Conservation (phyloP, 257 asterid genomes). For the Solanum ahanhuiri region DNA sequence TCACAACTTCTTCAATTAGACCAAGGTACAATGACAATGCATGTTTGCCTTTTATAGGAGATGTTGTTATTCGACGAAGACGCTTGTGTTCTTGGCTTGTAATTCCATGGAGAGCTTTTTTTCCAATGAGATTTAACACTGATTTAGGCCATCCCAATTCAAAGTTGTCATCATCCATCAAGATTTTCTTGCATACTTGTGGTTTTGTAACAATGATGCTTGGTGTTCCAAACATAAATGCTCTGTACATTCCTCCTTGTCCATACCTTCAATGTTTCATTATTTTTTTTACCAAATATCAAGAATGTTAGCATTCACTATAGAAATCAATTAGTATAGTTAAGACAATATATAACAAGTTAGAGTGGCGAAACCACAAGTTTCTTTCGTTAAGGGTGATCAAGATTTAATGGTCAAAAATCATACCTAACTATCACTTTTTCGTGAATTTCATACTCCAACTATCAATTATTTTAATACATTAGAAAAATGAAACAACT, state of each 20-base stretch:
- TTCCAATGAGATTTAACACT: neutral
- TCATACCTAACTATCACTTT: neutral
- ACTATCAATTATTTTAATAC: neutral
- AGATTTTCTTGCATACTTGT: slow-evolving; percentile 1
- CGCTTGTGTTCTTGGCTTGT: slow-evolving; percentile 3
- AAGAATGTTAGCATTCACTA: neutral
- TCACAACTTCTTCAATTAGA: neutral
- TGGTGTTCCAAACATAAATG: slow-evolving; percentile 4
- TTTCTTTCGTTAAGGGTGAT: neutral
- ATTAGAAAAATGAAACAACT: no score
- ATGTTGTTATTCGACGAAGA: slow-evolving; percentile 1
- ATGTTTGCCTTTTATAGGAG: neutral
- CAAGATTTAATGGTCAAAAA: neutral
- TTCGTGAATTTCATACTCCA: neutral
- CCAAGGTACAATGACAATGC: slow-evolving; percentile 1
- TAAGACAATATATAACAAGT: neutral
- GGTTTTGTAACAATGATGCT: slow-evolving; percentile 5
- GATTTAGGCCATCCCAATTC: slow-evolving; percentile 6
- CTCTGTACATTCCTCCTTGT: neutral
- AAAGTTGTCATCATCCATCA: slow-evolving; percentile 7
- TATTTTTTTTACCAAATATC: neutral
- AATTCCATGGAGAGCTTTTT: slow-evolving; percentile 5
- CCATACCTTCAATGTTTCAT: slow-evolving; percentile 2
- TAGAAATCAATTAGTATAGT: neutral
- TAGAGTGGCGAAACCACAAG: neutral